phyloP scores from a whole-genome alignment of 2,329 filamentous ascomycete genomes.

The Aspergillus eucalypticola region DNA sequence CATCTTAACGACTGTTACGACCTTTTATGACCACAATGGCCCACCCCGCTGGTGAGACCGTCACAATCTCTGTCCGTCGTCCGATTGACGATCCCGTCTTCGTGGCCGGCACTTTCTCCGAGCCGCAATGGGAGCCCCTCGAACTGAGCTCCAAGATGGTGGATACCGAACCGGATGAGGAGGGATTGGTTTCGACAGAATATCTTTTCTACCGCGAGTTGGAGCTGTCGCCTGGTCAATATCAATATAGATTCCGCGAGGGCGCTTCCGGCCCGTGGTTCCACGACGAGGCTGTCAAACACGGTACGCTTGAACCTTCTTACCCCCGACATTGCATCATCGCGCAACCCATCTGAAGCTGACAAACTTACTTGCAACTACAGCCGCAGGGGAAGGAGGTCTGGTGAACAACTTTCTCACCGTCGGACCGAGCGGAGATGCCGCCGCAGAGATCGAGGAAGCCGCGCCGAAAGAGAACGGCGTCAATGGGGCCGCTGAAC shows the following conservation, averaged over 20 bases:
- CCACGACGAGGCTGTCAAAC: conserved; percentile 27
- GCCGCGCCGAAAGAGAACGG: conserved; percentile 13
- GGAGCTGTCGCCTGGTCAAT: conserved; percentile 22
- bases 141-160: conserved; percentile 27
- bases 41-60: conserved; percentile 21
- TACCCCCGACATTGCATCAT: neutral
- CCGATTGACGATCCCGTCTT: conserved; percentile 29
- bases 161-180: conserved; percentile 16
- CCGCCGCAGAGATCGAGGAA: neutral
- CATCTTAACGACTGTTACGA: conserved; percentile 25
- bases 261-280: conserved; percentile 28
- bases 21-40: conserved; percentile 23
- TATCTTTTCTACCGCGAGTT: conserved; percentile 26
- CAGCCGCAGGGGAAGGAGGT: conserved; percentile 28
- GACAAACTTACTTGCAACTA: neutral
- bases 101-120: conserved; percentile 30
- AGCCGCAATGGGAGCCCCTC: conserved; percentile 31
- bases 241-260: conserved; percentile 31
- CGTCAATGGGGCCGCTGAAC: conserved; percentile 2
- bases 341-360: neutral
- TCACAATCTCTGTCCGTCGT: conserved; percentile 31
- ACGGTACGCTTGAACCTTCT: conserved; percentile 22
- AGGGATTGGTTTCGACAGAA: conserved; percentile 20
- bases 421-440: conserved; percentile 11
- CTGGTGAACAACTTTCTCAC: conserved; percentile 24